Percentiles rank a stretch among this genome's conserved stretches.
Conservation (phyloP, 768 basidiomycete genomes). For the Boletus huronensis region DNA sequence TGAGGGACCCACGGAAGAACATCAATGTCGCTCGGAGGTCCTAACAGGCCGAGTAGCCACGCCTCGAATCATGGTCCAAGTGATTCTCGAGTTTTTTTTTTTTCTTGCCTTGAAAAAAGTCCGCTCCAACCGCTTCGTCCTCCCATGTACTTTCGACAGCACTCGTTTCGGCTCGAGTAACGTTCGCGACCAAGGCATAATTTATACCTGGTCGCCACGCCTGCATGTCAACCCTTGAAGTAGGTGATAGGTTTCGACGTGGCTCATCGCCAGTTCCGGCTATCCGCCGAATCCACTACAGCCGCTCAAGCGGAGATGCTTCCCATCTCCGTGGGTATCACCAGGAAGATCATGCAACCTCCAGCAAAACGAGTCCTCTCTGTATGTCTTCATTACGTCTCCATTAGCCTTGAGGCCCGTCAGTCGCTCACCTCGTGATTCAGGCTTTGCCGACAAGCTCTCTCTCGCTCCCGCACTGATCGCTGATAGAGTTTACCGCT, state of each 20-base stretch:
- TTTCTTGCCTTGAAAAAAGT: not conserved
- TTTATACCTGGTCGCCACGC: not conserved
- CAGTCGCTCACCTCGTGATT: not conserved
- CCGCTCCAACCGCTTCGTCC: not conserved
- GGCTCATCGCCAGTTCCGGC: not conserved
- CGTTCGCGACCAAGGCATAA: not conserved
- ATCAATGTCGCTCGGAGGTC: not conserved
- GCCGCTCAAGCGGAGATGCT: not conserved
- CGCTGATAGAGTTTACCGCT: not conserved
- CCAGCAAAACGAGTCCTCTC: not conserved
- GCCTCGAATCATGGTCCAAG: no score
- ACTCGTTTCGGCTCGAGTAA: not conserved
- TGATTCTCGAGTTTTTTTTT: not conserved
- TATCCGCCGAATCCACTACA: not conserved
- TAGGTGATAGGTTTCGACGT: not conserved
- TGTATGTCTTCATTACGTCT: not conserved
- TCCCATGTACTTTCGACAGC: not conserved
- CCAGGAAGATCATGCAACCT: not conserved
- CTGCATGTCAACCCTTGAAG: not conserved
- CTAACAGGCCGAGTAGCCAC: not conserved
- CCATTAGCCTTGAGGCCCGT: not conserved
- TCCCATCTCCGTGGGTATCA: not conserved
- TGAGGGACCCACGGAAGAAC: not conserved
- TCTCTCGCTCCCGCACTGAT: conserved; percentile 1
- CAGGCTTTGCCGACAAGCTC: not conserved